Conservation (phyloP, 148 eudicot genomes). For the Pharnaceum exiguum region DNA sequence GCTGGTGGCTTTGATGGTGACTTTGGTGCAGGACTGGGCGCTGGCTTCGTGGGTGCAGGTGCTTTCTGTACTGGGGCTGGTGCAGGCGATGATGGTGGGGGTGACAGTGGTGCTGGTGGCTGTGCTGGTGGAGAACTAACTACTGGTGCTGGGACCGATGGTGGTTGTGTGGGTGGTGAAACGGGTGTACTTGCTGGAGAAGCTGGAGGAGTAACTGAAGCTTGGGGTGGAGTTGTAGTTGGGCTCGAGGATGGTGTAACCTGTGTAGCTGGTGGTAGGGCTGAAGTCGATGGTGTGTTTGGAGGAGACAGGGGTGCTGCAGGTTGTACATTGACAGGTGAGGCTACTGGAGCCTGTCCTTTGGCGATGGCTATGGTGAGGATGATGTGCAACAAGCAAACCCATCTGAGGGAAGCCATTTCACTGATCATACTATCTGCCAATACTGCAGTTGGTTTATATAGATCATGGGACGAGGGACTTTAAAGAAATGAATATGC, state of each 20-base stretch:
- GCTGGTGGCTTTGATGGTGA: conserved; percentile 20
- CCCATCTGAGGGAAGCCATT: conserved; percentile 33
- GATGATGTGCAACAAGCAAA: conserved; percentile 28
- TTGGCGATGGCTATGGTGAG: conserved; percentile 25
- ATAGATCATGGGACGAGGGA: conserved; percentile 4
- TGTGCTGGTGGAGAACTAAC: conserved; percentile 28
- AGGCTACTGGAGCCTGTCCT: conserved; percentile 65
- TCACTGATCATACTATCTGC: conserved; percentile 1
- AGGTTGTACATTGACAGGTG: conserved; percentile 40
- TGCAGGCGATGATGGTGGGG: conserved; percentile 28
- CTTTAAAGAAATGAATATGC: conserved; percentile 10
- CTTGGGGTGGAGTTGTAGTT: conserved; percentile 21
- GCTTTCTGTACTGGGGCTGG: conserved; percentile 13
- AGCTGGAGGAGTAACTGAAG: conserved; percentile 26
- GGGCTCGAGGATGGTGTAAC: conserved; percentile 21
- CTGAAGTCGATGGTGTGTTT: conserved; percentile 27
- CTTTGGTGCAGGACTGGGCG: conserved; percentile 21
- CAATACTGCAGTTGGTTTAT: conserved; percentile 7
- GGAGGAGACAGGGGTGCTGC: conserved; percentile 38
- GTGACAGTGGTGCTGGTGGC: conserved; percentile 20
- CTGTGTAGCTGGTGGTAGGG: conserved; percentile 19
- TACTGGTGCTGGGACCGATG: too few species aligned
- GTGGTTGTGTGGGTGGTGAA: conserved; percentile 18
- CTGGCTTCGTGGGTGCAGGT: conserved; percentile 12
- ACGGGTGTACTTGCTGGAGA: conserved; percentile 27